Evolutionary conservation across 2,329 filamentous ascomycete genomes (phyloP), one percentile per base, ranked within the genome.

Genomic region (Paecilomyces sp.): DNA sequence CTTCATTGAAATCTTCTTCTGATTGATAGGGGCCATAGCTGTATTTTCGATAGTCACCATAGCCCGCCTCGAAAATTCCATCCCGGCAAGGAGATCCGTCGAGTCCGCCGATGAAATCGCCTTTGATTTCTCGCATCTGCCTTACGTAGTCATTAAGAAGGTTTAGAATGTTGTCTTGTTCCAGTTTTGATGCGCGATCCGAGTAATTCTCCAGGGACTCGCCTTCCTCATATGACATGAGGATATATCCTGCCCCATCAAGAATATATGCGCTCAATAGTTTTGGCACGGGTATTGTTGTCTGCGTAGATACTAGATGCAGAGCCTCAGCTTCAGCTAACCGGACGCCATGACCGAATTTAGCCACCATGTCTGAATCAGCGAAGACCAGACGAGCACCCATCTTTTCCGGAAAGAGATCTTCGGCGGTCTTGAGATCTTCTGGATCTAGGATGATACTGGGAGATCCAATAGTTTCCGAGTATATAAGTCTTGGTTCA

Each of bases 311-410:
- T 55, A 58, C 60, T 51, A 63, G 41, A 50, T 63, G 56, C 36
- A 63, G 24, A 34, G 61, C 60, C 60, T 64, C 62, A 25, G 62
- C 62, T 58, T 62, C 62, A 33, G 56, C 60, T 57, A 62, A 59
- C 47, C 60, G 56, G 59, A 64, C 62, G 22, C 58, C 60, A 56
- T 59, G 60, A 11, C 62, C 62, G 25, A 58, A 62, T 58, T 63
- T 63, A 13, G 59, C 60, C 5, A 63, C 31, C 54, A 36, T 62
- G 54, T 63, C 56, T 51, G 57, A 60, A 24, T 63, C 62, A 28
- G 58, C 58, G 24, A 61, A 60, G 54, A 55, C 56, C 31, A 62
- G 30, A 51, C 58, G 51, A 33, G 62, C 58, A 13, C 58, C 62
- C 60, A 60, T 59, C 47, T 62, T 63, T 9, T 36, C 60, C 11